phyloP scores from a whole-genome alignment of 179 eudicot species.

The Silene coronaria region DNA sequence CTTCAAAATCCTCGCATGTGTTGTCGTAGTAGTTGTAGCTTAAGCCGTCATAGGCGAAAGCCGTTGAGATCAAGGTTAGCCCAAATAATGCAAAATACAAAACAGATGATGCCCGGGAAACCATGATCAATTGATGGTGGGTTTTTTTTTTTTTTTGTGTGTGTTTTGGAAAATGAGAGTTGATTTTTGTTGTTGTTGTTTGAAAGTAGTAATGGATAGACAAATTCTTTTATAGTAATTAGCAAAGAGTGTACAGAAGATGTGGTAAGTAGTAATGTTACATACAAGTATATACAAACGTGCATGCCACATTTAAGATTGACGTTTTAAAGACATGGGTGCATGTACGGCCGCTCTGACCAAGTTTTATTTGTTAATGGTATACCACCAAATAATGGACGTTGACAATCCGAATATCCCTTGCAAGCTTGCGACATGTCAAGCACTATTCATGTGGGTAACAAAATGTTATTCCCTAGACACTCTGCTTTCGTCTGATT shows the following conservation, averaged over 20 bases:
- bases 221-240: neutral
- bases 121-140: constrained; percentile 4
- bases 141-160: neutral
- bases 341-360: constrained; percentile 20
- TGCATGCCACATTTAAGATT: constrained; percentile 14
- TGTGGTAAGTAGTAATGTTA: neutral
- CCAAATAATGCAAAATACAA: constrained; percentile 7
- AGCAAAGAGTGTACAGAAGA: neutral
- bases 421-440: no score
- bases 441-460: no score
- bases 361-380: neutral
- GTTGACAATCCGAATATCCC: no score
- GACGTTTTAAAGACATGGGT: constrained; percentile 13
- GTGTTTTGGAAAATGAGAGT: neutral
- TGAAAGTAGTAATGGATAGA: no score
- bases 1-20: constrained; percentile 48
- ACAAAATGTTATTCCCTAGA: no score
- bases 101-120: neutral
- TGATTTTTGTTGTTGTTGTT: neutral
- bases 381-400: no score
- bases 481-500: no score
- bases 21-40: constrained; percentile 32
- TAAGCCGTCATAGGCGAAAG: constrained; percentile 19
- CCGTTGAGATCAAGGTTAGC: constrained; percentile 15
- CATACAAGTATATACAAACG: no score